Conservation (phyloP, 495 filamentous ascomycete species). For the Patellaria atrata region DNA sequence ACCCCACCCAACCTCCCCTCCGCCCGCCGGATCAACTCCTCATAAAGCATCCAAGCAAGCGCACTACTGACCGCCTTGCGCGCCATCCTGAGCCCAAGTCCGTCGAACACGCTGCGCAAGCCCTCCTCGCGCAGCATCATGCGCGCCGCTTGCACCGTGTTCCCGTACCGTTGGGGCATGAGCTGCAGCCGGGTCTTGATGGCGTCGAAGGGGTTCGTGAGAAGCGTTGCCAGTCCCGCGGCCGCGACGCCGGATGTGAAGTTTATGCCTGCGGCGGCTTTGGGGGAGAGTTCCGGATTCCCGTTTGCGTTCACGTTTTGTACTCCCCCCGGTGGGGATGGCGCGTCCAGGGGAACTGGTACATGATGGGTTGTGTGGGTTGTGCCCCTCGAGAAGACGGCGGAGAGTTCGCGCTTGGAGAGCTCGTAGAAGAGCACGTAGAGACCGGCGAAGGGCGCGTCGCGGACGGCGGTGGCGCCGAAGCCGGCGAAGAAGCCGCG, state of each 20-base stretch:
- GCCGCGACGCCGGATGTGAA: constrained; percentile 68
- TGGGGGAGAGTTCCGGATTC: constrained; percentile 14
- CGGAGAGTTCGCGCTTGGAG: constrained; percentile 51
- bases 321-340: not conserved
- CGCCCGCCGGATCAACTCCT: constrained; percentile 70
- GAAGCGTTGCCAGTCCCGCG: constrained; percentile 63
- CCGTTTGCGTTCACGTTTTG: not conserved
- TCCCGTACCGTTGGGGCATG: constrained; percentile 66
- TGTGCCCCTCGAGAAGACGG: constrained; percentile 17
- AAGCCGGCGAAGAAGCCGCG: constrained; percentile 86
- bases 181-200: constrained; percentile 93
- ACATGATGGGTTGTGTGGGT: not conserved
- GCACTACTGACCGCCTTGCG: constrained; percentile 86
- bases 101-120: constrained; percentile 66
- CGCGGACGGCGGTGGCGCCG: constrained; percentile 81
- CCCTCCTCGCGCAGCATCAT: constrained; percentile 77
- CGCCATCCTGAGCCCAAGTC: constrained; percentile 72
- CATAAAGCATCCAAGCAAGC: constrained; percentile 91
- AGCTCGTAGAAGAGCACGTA: constrained; percentile 95
- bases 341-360: too few species aligned
- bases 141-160: constrained; percentile 62
- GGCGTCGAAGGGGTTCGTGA: constrained; percentile 94
- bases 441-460: constrained; percentile 88
- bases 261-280: constrained; percentile 50
- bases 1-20: constrained; percentile 45